phyloP scores from a whole-genome alignment of 176 grass and related monocot species.

The Phragmites australis region DNA sequence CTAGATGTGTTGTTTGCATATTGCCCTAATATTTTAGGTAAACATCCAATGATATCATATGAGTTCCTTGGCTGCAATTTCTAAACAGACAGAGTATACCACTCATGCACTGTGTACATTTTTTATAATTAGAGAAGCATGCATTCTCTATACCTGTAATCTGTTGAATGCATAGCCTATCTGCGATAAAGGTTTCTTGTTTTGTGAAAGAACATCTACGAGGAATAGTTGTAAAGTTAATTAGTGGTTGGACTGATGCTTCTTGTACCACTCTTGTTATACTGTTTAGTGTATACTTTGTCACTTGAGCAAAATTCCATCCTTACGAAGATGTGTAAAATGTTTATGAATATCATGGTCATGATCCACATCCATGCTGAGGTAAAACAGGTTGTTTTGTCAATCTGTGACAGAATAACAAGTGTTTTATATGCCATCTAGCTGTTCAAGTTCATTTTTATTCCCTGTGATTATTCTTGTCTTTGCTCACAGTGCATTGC shows the following conservation, averaged over 20 bases:
- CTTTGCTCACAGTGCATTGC: constrained; percentile 78
- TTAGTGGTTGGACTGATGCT: constrained; percentile 2
- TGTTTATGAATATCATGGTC: neutral
- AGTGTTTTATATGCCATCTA: constrained; percentile 1
- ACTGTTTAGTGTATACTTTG: constrained; percentile 10
- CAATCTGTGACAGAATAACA: constrained; percentile 8
- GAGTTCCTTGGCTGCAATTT: neutral
- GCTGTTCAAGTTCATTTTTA: constrained; percentile 17
- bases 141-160: neutral
- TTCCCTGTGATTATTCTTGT: constrained; percentile 1
- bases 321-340: constrained; percentile 23
- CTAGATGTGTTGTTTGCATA: neutral
- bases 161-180: constrained; percentile 17
- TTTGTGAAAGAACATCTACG: neutral
- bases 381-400: constrained; percentile 10
- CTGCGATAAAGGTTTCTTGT: neutral
- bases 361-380: constrained; percentile 2
- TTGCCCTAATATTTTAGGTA: neutral
- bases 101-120: constrained; percentile 15
- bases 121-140: neutral
- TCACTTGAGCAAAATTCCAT: constrained; percentile 15
- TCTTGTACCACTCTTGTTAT: constrained; percentile 22
- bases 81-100: neutral
- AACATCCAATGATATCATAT: neutral
- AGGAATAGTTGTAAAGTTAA: neutral